A percentile compares a stretch with the other conserved stretches of the same genome.
These are phyloP conservation scores for Candolleomyces aberdarensis DNA, from an alignment of 768 basidiomycete genomes.

Conservation along the genomic window DNA sequence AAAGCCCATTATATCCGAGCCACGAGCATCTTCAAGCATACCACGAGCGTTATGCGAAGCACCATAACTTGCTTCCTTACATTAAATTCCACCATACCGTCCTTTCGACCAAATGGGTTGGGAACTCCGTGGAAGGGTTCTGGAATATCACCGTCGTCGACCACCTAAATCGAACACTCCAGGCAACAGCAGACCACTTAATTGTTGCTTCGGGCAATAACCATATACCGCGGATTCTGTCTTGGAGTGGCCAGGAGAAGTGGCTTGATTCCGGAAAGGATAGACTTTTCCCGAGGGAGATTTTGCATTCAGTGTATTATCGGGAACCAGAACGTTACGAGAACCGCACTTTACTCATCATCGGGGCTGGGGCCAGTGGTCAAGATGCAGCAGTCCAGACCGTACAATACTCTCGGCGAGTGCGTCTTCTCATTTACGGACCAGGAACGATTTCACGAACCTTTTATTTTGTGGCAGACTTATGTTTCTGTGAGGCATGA, in stretches of 20 bases:
- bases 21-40: slow-evolving; percentile 46
- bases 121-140: slow-evolving; percentile 30
- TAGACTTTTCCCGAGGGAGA: slow-evolving; percentile 25
- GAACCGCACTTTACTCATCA: slow-evolving; percentile 43
- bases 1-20: slow-evolving; percentile 48
- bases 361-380: slow-evolving; percentile 45
- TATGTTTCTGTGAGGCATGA: slow-evolving; percentile 31
- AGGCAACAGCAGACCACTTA: slow-evolving; percentile 42
- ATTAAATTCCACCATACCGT: slow-evolving; percentile 45
- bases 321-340: slow-evolving; percentile 42
- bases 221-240: slow-evolving; percentile 44
- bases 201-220: slow-evolving; percentile 56
- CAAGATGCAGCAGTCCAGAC: slow-evolving; percentile 46
- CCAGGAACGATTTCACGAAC: background rate
- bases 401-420: slow-evolving; percentile 36
- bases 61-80: slow-evolving; percentile 34
- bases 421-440: slow-evolving; percentile 17
- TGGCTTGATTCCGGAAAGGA: slow-evolving; percentile 36
- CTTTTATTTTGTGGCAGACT: slow-evolving; percentile 12
- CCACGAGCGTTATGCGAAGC: slow-evolving; percentile 39
- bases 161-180: slow-evolving; percentile 3
- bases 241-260: slow-evolving; percentile 44
- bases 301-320: slow-evolving; percentile 54
- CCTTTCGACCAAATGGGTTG: slow-evolving; percentile 40
- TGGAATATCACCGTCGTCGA: slow-evolving; percentile 43